Percentiles rank a stretch among this genome's conserved stretches.
Evolutionary conservation across 2,329 filamentous ascomycete genomes (phyloP).

Genomic region (Cladosporium phlei): DNA sequence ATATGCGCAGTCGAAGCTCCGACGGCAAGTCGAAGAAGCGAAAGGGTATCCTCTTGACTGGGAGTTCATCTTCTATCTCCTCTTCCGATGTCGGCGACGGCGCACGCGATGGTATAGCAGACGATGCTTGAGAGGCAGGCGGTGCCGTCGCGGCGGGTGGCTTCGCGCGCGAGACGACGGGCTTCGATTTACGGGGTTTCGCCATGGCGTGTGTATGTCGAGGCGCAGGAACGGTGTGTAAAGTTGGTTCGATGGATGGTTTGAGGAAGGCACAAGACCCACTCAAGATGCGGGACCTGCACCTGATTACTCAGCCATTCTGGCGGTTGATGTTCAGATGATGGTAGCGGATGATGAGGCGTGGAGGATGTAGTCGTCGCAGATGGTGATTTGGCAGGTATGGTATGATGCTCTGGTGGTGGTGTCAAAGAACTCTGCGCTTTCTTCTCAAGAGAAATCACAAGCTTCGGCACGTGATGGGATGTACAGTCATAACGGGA

Average conservation of each 20-base stretch:
- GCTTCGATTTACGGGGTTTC: constrained; percentile 10
- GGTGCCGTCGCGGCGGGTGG: constrained; percentile 11
- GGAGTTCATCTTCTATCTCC: constrained; percentile 5
- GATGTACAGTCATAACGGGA: constrained; percentile 31
- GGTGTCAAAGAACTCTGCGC: too few species aligned
- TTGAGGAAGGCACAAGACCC: constrained; percentile 10
- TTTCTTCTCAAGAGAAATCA: constrained; percentile 8
- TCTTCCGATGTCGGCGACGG: constrained; percentile 20
- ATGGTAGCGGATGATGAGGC: constrained; percentile 1
- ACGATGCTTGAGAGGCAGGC: background rate
- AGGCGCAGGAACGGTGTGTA: too few species aligned
- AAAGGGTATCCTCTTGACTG: constrained; percentile 43
- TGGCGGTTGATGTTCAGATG: constrained; percentile 18
- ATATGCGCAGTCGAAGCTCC: constrained; percentile 66
- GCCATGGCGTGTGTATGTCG: constrained; percentile 2
- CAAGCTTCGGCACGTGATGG: constrained; percentile 7
- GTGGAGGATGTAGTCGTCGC: constrained; percentile 23
- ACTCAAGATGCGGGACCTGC: constrained; percentile 26
- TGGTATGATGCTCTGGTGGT: too few species aligned
- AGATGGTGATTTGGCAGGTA: constrained; percentile 13
- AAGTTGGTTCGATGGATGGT: too few species aligned
- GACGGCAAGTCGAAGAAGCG: constrained; percentile 63
- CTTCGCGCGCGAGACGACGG: constrained; percentile 13
- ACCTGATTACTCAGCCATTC: constrained; percentile 40
- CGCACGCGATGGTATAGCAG: constrained; percentile 17